Evolutionary conservation across 176 grass and related monocot species (phyloP).

Genomic region (Aegilops speltoides): DNA sequence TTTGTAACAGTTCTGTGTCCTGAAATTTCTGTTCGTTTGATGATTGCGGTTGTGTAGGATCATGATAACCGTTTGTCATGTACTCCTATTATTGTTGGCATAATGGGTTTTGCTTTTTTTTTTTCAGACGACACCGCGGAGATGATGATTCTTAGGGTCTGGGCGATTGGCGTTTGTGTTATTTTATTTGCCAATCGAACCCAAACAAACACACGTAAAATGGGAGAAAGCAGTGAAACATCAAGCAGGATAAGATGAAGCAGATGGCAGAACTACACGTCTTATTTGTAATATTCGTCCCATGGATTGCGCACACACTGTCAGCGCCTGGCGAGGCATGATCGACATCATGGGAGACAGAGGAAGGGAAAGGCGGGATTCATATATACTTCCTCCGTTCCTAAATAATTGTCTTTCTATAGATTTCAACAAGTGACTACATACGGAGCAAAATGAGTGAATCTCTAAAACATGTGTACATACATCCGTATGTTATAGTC

Average conservation of each 20-base stretch:
- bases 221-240: conserved; percentile 2
- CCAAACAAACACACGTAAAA: neutral
- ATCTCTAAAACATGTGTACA: too few species aligned
- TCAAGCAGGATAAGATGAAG: conserved; percentile 8
- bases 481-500: too few species aligned
- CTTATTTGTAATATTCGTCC: conserved; percentile 41
- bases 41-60: neutral
- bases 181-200: neutral
- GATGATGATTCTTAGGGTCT: neutral
- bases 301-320: neutral
- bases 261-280: neutral
- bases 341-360: conserved; percentile 17
- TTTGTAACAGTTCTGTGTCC: neutral
- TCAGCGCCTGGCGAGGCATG: neutral
- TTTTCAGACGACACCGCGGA: conserved; percentile 9
- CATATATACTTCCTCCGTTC: too few species aligned
- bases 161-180: neutral
- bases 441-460: too few species aligned
- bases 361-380: conserved; percentile 11
- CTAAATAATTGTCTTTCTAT: too few species aligned
- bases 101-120: neutral
- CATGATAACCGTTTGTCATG: neutral
- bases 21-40: neutral
- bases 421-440: too few species aligned
- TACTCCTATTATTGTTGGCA: neutral